A percentile compares a stretch with the other conserved stretches of the same genome.
Evolutionary conservation across 1,139 yeast genomes (phyloP).

Genomic region (Scheffersomyces stambukii): DNA sequence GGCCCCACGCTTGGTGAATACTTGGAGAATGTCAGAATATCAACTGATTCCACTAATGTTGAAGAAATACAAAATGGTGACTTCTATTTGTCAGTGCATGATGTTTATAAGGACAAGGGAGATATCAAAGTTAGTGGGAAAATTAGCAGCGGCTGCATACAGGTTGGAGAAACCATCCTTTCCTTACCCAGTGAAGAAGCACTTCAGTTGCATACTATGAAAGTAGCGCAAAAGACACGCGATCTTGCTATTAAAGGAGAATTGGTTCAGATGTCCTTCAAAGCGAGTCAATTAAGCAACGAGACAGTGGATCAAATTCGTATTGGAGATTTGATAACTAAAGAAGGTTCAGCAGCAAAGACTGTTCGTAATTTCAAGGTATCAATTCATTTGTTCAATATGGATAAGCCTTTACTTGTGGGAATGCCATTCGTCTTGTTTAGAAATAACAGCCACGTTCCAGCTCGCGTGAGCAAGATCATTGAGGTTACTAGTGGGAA

Average conservation of each 20-base stretch:
- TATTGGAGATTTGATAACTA: slow-evolving; percentile 71
- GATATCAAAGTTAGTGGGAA: slow-evolving; percentile 62
- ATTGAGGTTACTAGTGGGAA: slow-evolving; percentile 35
- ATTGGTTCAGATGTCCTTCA: slow-evolving; percentile 56
- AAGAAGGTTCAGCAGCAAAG: slow-evolving; percentile 42
- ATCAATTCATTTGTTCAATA: slow-evolving; percentile 62
- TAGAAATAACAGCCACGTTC: slow-evolving; percentile 74
- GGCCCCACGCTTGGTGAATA: slow-evolving; percentile 64
- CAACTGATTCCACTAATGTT: slow-evolving; percentile 5
- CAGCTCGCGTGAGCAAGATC: slow-evolving; percentile 64
- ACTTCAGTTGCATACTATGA: slow-evolving; percentile 31
- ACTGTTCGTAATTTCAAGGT: slow-evolving; percentile 51
- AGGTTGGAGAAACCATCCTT: slow-evolving; percentile 68
- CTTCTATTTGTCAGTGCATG: slow-evolving; percentile 50
- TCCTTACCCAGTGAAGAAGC: slow-evolving; percentile 50
- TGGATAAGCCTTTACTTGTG: slow-evolving; percentile 68
- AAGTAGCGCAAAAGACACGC: slow-evolving; percentile 20
- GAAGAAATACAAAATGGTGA: slow-evolving; percentile 26
- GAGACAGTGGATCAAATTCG: slow-evolving; percentile 48
- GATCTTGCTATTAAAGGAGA: slow-evolving; percentile 67
- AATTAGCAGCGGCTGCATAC: slow-evolving; percentile 69
- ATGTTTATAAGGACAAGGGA: slow-evolving; percentile 28
- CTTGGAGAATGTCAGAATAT: slow-evolving; percentile 37
- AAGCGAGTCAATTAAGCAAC: slow-evolving; percentile 34
- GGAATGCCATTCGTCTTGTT: slow-evolving; percentile 84